phyloP scores from a whole-genome alignment of 2,329 filamentous ascomycete species.

The Huntiella bhutanensis region DNA sequence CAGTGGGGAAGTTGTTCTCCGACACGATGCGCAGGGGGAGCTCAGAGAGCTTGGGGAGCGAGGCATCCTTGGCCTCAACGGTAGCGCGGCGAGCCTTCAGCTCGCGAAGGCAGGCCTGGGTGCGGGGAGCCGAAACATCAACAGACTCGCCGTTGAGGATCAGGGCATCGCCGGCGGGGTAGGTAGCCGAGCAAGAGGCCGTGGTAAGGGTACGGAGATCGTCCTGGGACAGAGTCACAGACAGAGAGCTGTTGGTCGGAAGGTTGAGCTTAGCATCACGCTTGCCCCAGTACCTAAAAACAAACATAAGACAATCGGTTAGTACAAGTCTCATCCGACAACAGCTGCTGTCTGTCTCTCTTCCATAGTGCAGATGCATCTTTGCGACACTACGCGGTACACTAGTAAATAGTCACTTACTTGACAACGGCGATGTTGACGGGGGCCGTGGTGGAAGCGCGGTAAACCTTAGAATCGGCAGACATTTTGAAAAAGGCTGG shows the following conservation, averaged over 20 bases:
- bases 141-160: conserved; percentile 68
- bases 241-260: conserved; percentile 93
- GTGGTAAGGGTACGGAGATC: conserved; percentile 93
- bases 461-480: conserved; percentile 47
- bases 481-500: conserved; percentile 17
- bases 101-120: conserved; percentile 84
- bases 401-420: conserved; percentile 24
- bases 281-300: conserved; percentile 71
- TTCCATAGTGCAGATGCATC: too few relatives aligned
- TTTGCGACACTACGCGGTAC: too few relatives aligned
- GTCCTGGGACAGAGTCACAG: conserved; percentile 83
- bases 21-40: conserved; percentile 72
- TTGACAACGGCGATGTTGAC: conserved; percentile 99
- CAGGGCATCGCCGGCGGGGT: conserved; percentile 47
- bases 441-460: conserved; percentile 86
- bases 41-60: conserved; percentile 63
- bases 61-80: conserved; percentile 52
- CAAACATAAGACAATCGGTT: not conserved
- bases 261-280: conserved; percentile 85
- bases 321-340: conserved; percentile 4
- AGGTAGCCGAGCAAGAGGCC: conserved; percentile 66
- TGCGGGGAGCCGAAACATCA: conserved; percentile 72
- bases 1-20: conserved; percentile 98
- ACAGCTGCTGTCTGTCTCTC: not conserved
- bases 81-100: conserved; percentile 58